Evolutionary conservation across 23 red algal genomes (phyloP).

Genomic region (Gracilaria domingensis): DNA sequence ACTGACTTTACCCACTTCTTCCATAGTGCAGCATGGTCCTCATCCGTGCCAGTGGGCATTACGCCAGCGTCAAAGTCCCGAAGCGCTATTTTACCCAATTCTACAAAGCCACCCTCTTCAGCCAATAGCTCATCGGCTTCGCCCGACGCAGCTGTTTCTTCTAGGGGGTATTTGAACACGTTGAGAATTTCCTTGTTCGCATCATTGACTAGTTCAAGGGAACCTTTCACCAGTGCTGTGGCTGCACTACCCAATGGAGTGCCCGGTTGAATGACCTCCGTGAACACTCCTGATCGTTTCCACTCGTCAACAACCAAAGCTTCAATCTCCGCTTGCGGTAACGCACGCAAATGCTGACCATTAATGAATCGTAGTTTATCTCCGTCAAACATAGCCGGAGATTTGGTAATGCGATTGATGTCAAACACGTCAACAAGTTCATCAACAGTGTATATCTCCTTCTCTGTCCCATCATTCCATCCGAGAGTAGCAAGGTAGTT

Average conservation of each 20-base stretch:
- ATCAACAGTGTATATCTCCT: constrained; percentile 91
- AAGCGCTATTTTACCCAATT: constrained; percentile 58
- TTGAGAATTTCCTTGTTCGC: constrained; percentile 61
- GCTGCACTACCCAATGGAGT: constrained; percentile 46
- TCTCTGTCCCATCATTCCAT: constrained; percentile 98
- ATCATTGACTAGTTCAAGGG: constrained; percentile 87
- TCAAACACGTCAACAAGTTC: constrained; percentile 91
- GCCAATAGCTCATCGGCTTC: constrained; percentile 88
- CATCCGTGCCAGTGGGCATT: constrained; percentile 49
- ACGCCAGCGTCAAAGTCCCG: constrained; percentile 57
- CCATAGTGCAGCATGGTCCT: constrained; percentile 77
- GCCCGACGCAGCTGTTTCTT: constrained; percentile 69
- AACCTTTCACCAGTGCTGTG: constrained; percentile 69
- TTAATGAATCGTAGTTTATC: constrained; percentile 98
- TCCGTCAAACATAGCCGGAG: constrained; percentile 92
- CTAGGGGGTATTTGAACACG: constrained; percentile 84
- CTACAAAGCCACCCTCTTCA: constrained; percentile 85
- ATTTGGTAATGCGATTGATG: constrained; percentile 90
- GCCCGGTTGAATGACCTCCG: constrained; percentile 38
- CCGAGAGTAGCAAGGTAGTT: constrained; percentile 97
- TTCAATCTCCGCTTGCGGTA: constrained; percentile 68
- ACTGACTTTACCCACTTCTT: constrained; percentile 93
- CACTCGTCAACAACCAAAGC: constrained; percentile 57
- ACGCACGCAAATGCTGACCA: constrained; percentile 89
- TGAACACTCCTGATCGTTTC: constrained; percentile 58